These are phyloP conservation scores for Apiospora pterosperma DNA, from an alignment of 2,329 filamentous ascomycete genomes.

Conservation along the genomic window DNA sequence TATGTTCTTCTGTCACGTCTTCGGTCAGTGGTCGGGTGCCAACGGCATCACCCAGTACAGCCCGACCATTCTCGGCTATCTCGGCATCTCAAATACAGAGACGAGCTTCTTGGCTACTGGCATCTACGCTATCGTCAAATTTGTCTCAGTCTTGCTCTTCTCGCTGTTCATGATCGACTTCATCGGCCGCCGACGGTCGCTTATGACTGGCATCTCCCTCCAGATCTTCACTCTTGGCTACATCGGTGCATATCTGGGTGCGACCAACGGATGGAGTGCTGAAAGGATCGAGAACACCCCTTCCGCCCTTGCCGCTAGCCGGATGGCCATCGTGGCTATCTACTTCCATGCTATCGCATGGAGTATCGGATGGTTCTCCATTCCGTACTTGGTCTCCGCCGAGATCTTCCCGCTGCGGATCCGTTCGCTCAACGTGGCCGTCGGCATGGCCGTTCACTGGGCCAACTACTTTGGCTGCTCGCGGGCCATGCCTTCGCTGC, in stretches of 20 bases:
- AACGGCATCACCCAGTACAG: constrained; percentile 28
- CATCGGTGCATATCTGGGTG: constrained; percentile 26
- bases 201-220: constrained; percentile 29
- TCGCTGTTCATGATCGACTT: constrained; percentile 27
- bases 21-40: constrained; percentile 24
- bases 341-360: constrained; percentile 41
- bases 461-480: constrained; percentile 32
- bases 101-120: constrained; percentile 23
- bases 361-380: constrained; percentile 44
- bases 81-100: constrained; percentile 20
- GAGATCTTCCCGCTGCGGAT: constrained; percentile 42
- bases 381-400: constrained; percentile 41
- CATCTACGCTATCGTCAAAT: constrained; percentile 23
- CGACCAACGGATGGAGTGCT: constrained; percentile 20
- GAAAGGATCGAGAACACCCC: constrained; percentile 14
- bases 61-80: constrained; percentile 26
- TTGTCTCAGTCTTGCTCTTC: constrained; percentile 23
- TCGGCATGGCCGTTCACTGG: constrained; percentile 42
- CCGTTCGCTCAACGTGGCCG: constrained; percentile 35
- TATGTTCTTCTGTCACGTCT: constrained; percentile 25
- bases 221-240: constrained; percentile 28
- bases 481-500: constrained; percentile 28
- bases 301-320: constrained; percentile 27
- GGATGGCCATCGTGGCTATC: constrained; percentile 38
- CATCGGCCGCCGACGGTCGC: constrained; percentile 20